These are phyloP conservation scores for Macrocybe sp. DNA, from an alignment of 1,284 basidiomycete genomes.

Conservation along the genomic window DNA sequence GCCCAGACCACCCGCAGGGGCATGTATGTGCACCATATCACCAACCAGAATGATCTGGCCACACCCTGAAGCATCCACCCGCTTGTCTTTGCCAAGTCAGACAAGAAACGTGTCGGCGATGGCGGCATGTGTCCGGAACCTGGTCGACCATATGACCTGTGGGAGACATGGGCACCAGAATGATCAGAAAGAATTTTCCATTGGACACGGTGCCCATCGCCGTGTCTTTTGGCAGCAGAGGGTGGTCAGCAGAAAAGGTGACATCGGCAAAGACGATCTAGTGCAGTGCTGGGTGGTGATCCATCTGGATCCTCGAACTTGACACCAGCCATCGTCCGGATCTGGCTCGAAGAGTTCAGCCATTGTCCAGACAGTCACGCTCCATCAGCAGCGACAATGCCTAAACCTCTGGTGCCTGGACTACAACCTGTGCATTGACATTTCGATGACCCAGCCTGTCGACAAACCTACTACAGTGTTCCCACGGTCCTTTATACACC, in stretches of 20 bases:
- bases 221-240: constrained; percentile 9
- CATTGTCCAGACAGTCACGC: no score
- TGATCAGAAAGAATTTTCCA: constrained; percentile 20
- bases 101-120: constrained; percentile 30
- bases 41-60: constrained; percentile 33
- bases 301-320: constrained; percentile 31
- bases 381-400: no score
- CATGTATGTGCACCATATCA: constrained; percentile 41
- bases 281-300: constrained; percentile 13
- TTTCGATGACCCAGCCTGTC: no score
- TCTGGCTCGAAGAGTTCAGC: constrained; percentile 12
- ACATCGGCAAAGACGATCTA: constrained; percentile 33
- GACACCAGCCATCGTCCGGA: constrained; percentile 27
- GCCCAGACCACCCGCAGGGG: constrained; percentile 38
- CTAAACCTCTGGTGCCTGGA: no score
- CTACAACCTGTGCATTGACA: no score
- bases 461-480: no score
- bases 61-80: constrained; percentile 7
- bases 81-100: not conserved
- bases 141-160: constrained; percentile 28
- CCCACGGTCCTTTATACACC: no score
- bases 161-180: constrained; percentile 18
- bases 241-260: constrained; percentile 19
- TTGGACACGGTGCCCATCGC: constrained; percentile 12
- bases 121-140: constrained; percentile 32